A percentile compares a stretch with the other conserved stretches of the same genome.
phyloP scores from a whole-genome alignment of 768 basidiomycete genomes.

The Mycena amicta region DNA sequence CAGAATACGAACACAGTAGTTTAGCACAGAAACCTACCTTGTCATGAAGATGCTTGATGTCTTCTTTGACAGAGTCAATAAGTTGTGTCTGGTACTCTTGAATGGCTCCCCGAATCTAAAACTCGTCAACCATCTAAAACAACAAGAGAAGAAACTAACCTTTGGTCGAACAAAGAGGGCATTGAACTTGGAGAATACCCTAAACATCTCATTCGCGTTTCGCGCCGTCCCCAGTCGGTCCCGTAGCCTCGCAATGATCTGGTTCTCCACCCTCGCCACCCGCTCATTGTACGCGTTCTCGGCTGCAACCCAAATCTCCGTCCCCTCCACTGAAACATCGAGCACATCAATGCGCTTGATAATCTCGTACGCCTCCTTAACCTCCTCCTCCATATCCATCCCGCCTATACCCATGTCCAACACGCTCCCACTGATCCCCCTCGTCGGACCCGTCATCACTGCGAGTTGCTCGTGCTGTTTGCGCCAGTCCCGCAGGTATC shows the following conservation, averaged over 20 bases:
- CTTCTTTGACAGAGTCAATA: constrained; percentile 98
- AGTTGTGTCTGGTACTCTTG: constrained; percentile 99
- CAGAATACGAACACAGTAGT: neutral
- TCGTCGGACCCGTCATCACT: constrained; percentile 95
- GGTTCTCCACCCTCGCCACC: constrained; percentile 96
- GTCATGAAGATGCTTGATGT: constrained; percentile 92
- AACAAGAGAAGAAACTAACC: constrained; percentile 45
- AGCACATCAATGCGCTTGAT: constrained; percentile 95
- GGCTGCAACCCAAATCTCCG: constrained; percentile 96
- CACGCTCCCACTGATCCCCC: constrained; percentile 73
- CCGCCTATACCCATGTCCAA: constrained; percentile 82
- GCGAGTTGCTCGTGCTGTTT: constrained; percentile 97
- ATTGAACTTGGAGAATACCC: constrained; percentile 98
- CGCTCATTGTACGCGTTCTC: constrained; percentile 98
- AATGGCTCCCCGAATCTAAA: constrained; percentile 92
- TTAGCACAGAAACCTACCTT: constrained; percentile 52
- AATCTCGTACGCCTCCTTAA: constrained; percentile 94
- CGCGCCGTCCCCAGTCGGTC: constrained; percentile 93
- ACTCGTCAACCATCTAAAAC: too few species aligned
- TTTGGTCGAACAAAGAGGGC: constrained; percentile 95
- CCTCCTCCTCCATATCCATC: constrained; percentile 98
- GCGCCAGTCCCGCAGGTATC: constrained; percentile 89
- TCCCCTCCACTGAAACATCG: constrained; percentile 93
- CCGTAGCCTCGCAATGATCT: constrained; percentile 91
- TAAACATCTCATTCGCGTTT: constrained; percentile 99